phyloP scores from a whole-genome alignment of 352 stramenopile species.

The Globisporangium perplexum region DNA sequence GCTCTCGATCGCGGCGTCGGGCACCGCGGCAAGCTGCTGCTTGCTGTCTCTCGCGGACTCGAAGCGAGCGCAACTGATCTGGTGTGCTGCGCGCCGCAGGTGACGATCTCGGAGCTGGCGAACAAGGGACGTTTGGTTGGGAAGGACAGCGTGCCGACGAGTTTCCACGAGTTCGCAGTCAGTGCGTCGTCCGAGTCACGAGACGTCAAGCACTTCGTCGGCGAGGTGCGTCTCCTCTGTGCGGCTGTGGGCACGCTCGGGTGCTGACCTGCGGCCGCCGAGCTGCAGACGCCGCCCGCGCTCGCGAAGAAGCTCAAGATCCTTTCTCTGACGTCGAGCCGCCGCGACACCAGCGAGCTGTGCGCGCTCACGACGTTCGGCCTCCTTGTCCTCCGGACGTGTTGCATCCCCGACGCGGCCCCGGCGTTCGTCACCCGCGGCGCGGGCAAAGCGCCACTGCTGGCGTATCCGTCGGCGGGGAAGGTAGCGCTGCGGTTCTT shows the following conservation, averaged over 20 bases:
- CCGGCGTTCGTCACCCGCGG: slow-evolving; percentile 37
- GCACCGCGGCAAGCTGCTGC: slow-evolving; percentile 19
- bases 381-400: slow-evolving; percentile 34
- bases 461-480: slow-evolving; percentile 33
- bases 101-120: slow-evolving; percentile 46
- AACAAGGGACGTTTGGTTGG: slow-evolving; percentile 46
- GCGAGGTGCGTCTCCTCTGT: slow-evolving; percentile 14
- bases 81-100: slow-evolving; percentile 7
- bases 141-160: slow-evolving; percentile 48
- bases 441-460: slow-evolving; percentile 30
- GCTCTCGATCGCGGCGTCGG: slow-evolving; percentile 37
- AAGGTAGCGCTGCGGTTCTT: slow-evolving; percentile 39
- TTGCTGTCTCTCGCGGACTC: not conserved
- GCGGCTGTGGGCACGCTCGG: not conserved
- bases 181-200: slow-evolving; percentile 37
- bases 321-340: slow-evolving; percentile 30
- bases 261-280: no score
- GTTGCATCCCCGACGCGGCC: slow-evolving; percentile 23
- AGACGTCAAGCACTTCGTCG: slow-evolving; percentile 33
- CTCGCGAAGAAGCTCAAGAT: slow-evolving; percentile 54
- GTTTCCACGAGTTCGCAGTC: slow-evolving; percentile 49
- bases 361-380: slow-evolving; percentile 59
- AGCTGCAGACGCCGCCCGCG: slow-evolving; percentile 1
- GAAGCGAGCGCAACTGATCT: not conserved
- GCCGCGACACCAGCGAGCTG: slow-evolving; percentile 25